These are phyloP conservation scores for Pythium guiyangense DNA, from an alignment of 352 stramenopile genomes.

Conservation along the genomic window DNA sequence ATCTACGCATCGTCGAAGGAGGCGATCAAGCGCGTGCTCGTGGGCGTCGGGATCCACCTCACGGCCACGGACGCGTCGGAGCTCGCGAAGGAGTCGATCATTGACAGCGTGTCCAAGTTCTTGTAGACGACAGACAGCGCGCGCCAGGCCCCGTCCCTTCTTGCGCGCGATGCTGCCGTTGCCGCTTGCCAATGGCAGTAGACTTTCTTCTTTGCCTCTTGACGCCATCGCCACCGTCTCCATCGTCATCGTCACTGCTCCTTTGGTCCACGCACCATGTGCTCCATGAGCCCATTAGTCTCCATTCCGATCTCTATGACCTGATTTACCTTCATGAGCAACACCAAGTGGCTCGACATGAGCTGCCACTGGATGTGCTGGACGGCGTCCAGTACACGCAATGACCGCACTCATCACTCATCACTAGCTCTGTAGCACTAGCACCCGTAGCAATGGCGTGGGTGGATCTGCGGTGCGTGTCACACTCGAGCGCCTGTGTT, in stretches of 20 bases:
- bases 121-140: constrained; percentile 46
- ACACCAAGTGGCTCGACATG: too few relatives aligned
- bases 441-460: too few relatives aligned
- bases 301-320: too few relatives aligned
- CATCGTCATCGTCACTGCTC: background rate
- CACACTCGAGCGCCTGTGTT: too few relatives aligned
- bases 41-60: constrained; percentile 94
- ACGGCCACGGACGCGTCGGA: constrained; percentile 92
- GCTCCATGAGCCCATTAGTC: background rate
- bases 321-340: too few relatives aligned
- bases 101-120: constrained; percentile 85
- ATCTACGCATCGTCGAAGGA: constrained; percentile 95
- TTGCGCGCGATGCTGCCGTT: background rate
- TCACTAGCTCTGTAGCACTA: too few relatives aligned
- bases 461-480: too few relatives aligned
- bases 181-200: constrained; percentile 14
- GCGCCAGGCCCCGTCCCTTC: background rate
- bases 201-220: constrained; percentile 11
- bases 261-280: background rate
- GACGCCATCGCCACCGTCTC: background rate
- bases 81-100: constrained; percentile 73
- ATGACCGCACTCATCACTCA: too few relatives aligned
- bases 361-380: too few relatives aligned
- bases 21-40: constrained; percentile 91
- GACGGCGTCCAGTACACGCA: too few relatives aligned